Base-by-base conservation (phyloP, 2,329 filamentous ascomycete genomes). In the Trichoderma breve region DNA sequence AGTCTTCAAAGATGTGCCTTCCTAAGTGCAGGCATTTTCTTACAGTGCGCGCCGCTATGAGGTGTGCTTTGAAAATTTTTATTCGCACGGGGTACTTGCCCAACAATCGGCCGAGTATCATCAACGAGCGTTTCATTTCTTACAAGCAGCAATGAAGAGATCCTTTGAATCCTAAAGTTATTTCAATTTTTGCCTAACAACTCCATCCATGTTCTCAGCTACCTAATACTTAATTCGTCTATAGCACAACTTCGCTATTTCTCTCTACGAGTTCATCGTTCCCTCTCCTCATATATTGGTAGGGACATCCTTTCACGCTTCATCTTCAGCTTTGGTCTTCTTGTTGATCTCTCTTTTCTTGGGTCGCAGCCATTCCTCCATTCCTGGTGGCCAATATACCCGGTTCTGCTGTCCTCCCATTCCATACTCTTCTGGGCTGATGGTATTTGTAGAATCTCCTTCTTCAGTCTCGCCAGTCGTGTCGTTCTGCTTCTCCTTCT, bases 311-410 rank as follows among this genome's bases (percentile, higher is more conserved):
- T 9, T 14, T 36, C 32, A 55, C 12, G 69, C 34, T 36, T 67
- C 43, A 24, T 63, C 51, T 34, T 67, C 43, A 18, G 14, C 51
- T 28, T 68, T 68, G 55, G 15, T 34, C 28, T 71, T 73, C 26
- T 71, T 71, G 81, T 82, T 91, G 79, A 89, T 80, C 74, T 91
- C 87, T 71, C 90, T 87, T 83, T 97, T 98, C 81, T 88, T 91
- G 0, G 94, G 94, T 70, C 91, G 87, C 26, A 98, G 83, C 94
- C 94, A 98, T 73, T 97, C 92, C 79, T 97, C 95, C 90, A 94
- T 94, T 0, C 93, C 93, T 1, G 89, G 86, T 0, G 94, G 95
- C 95, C 95, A 98, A 79, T 97, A 98, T 0, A 98, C 95, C 55
- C 95, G 86, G 63, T 90, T 86, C 30, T 95, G 86, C 0, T 91